phyloP scores from a whole-genome alignment of 1,284 basidiomycete species.

The Cryptococcus sp. region DNA sequence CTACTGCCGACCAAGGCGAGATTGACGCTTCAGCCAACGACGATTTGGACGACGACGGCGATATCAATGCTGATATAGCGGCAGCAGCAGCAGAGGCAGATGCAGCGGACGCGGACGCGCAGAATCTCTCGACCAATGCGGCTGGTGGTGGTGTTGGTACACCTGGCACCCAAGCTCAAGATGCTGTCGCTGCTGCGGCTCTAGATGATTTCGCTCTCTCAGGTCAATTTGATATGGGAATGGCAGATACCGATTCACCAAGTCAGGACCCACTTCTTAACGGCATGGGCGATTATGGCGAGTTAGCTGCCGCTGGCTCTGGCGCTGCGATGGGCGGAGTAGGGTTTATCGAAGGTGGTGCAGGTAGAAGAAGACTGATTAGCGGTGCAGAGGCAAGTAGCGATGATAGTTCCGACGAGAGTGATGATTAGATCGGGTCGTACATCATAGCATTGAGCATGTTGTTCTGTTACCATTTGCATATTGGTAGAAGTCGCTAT shows the following conservation, averaged over 20 bases:
- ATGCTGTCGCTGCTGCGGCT: slow-evolving; percentile 20
- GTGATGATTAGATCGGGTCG: slow-evolving; percentile 23
- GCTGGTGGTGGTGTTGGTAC: neutral
- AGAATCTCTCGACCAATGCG: neutral
- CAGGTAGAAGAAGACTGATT: slow-evolving; percentile 37
- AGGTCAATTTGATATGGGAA: slow-evolving; percentile 2
- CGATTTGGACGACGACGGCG: neutral
- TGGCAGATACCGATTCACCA: neutral
- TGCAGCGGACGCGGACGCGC: neutral
- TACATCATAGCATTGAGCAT: too few species aligned
- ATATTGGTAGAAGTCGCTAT: neutral
- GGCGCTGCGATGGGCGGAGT: slow-evolving; percentile 1
- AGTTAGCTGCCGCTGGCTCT: neutral
- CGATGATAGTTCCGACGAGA: slow-evolving; percentile 35
- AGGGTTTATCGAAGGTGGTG: slow-evolving; percentile 38
- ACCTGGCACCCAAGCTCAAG: slow-evolving; percentile 9
- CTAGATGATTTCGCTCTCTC: slow-evolving; percentile 21
- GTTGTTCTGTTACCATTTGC: too few species aligned
- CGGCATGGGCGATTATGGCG: slow-evolving; percentile 3
- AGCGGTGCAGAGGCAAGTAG: slow-evolving; percentile 31
- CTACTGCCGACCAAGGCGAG: neutral
- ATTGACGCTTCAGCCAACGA: slow-evolving; percentile 4
- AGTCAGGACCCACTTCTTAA: neutral
- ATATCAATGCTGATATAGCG: neutral
- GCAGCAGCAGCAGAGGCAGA: slow-evolving; percentile 11